phyloP scores from a whole-genome alignment of 1,139 yeast genomes.

The Komagataea norvegica region DNA sequence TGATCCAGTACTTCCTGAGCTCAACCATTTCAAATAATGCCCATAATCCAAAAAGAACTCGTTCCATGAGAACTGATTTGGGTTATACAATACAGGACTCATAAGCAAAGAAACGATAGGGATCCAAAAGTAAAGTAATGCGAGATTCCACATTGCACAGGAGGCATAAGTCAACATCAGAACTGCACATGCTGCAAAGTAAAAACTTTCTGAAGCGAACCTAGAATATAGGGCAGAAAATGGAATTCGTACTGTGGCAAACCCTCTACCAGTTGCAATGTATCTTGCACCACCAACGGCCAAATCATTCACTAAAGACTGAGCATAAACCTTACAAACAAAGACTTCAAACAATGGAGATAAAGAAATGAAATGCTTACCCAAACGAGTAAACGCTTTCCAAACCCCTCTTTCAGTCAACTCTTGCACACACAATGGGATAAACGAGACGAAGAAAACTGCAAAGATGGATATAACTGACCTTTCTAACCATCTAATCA shows the following conservation, averaged over 20 bases:
- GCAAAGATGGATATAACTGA: constrained; percentile 69
- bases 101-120: constrained; percentile 60
- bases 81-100: constrained; percentile 68
- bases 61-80: constrained; percentile 73
- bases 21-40: constrained; percentile 65
- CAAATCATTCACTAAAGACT: constrained; percentile 59
- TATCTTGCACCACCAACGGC: constrained; percentile 77
- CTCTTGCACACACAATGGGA: constrained; percentile 68
- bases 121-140: constrained; percentile 72
- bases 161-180: constrained; percentile 60
- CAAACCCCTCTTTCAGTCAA: constrained; percentile 69
- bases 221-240: constrained; percentile 63
- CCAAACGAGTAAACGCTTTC: constrained; percentile 62
- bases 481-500: constrained; percentile 71
- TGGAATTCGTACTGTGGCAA: constrained; percentile 71
- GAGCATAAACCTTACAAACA: constrained; percentile 67
- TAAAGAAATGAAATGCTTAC: constrained; percentile 56
- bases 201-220: constrained; percentile 67
- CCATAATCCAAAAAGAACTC: constrained; percentile 71
- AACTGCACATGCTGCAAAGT: constrained; percentile 63
- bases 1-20: constrained; percentile 64
- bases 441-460: constrained; percentile 67
- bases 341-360: constrained; percentile 73
- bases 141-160: constrained; percentile 69
- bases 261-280: constrained; percentile 73